Conservation (phyloP, 1,284 basidiomycete genomes). For the Peniophora sp. region DNA sequence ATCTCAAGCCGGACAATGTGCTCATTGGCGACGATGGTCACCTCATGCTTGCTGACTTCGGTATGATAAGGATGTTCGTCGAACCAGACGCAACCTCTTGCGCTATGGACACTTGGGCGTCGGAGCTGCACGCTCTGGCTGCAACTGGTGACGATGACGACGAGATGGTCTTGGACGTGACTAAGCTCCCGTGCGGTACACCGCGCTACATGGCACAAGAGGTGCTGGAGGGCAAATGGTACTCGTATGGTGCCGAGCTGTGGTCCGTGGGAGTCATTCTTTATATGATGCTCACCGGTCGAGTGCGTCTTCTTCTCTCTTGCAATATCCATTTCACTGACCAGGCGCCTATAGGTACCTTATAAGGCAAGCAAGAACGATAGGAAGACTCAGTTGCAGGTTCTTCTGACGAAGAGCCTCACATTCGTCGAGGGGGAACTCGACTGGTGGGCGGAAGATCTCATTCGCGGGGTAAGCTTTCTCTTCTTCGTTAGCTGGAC, state of each 20-base stretch:
- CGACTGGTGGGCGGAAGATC: constrained; percentile 10
- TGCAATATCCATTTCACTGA: neutral
- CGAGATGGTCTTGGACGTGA: constrained; percentile 3
- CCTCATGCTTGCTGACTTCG: constrained; percentile 61
- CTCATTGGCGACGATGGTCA: constrained; percentile 59
- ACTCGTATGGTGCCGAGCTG: constrained; percentile 38
- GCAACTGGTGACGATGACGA: neutral
- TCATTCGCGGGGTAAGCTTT: constrained; percentile 11
- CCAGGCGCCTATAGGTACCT: constrained; percentile 11
- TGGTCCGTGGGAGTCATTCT: constrained; percentile 49
- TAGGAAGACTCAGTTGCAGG: constrained; percentile 10
- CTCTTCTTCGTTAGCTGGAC: neutral
- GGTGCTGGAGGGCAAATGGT: constrained; percentile 32
- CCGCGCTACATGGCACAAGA: constrained; percentile 59
- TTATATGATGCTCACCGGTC: constrained; percentile 50
- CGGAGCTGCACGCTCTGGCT: neutral
- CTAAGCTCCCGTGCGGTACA: constrained; percentile 15
- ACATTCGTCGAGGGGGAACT: constrained; percentile 6
- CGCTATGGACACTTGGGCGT: neutral
- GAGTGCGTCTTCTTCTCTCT: constrained; percentile 7
- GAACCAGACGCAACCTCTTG: neutral
- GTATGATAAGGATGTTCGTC: constrained; percentile 27
- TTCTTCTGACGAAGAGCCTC: constrained; percentile 12
- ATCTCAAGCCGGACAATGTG: constrained; percentile 52
- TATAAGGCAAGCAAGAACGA: constrained; percentile 12